Evolutionary conservation across 2,329 filamentous ascomycete species (phyloP).

Genomic region (Diplodia seriata): DNA sequence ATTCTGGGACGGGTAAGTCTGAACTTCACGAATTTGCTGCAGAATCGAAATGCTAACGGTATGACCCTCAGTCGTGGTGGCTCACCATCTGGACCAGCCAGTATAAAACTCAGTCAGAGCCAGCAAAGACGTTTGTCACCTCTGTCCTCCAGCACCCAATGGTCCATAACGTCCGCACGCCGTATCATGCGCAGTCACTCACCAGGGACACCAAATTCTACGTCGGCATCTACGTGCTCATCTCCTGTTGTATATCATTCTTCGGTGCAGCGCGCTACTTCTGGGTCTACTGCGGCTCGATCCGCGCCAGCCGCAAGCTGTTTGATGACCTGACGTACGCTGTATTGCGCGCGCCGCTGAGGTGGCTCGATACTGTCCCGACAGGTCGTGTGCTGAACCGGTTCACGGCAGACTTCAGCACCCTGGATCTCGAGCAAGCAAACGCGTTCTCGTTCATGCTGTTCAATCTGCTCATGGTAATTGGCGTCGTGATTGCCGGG

Average conservation of each 20-base stretch:
- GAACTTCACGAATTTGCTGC: no score
- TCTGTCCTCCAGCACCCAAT: constrained; percentile 25
- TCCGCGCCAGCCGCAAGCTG: constrained; percentile 71
- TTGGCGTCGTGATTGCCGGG: constrained; percentile 71
- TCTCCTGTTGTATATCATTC: constrained; percentile 64
- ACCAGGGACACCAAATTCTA: constrained; percentile 59
- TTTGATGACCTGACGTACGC: constrained; percentile 72
- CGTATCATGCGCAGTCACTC: constrained; percentile 15
- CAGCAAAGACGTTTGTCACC: background rate
- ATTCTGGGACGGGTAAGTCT: constrained; percentile 53
- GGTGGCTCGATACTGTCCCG: constrained; percentile 73
- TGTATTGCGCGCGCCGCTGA: constrained; percentile 72
- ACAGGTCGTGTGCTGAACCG: constrained; percentile 78
- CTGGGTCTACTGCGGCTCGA: constrained; percentile 68
- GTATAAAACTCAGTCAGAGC: constrained; percentile 30
- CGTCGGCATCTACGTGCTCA: constrained; percentile 69
- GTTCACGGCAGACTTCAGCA: constrained; percentile 78
- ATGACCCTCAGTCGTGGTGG: constrained; percentile 62
- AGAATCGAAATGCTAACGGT: background rate
- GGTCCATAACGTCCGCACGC: constrained; percentile 13
- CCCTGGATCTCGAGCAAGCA: constrained; percentile 61
- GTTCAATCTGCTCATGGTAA: constrained; percentile 65
- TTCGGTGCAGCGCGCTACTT: constrained; percentile 69
- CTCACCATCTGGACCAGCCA: constrained; percentile 62
- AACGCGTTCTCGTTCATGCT: constrained; percentile 48